phyloP scores from a whole-genome alignment of 805 yeast species.

The Saccharomycopsis fodiens region DNA sequence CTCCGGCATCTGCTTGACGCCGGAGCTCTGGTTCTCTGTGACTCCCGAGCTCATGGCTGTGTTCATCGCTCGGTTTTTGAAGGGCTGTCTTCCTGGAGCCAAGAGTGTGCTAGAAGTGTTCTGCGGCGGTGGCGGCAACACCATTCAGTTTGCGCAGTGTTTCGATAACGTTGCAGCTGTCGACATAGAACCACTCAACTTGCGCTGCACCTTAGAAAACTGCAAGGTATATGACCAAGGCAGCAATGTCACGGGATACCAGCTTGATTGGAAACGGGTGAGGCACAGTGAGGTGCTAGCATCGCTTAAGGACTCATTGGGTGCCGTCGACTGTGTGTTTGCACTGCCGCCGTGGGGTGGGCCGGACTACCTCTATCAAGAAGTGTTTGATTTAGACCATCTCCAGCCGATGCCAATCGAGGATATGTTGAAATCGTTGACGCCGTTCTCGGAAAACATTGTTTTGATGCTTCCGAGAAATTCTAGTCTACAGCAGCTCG shows the following conservation, averaged over 20 bases:
- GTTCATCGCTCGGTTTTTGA: constrained; percentile 47
- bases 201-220: constrained; percentile 62
- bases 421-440: constrained; percentile 28
- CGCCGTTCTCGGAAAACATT: constrained; percentile 30
- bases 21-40: constrained; percentile 79
- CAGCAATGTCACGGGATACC: constrained; percentile 40
- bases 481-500: constrained; percentile 44
- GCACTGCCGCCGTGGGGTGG: constrained; percentile 94
- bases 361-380: constrained; percentile 42
- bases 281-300: neutral
- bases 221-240: constrained; percentile 53
- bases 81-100: constrained; percentile 44
- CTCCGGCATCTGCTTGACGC: constrained; percentile 59
- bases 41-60: constrained; percentile 74
- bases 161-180: constrained; percentile 55
- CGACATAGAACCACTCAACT: constrained; percentile 51
- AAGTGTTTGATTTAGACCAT: constrained; percentile 39
- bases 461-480: constrained; percentile 60
- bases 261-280: constrained; percentile 39
- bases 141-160: constrained; percentile 60
- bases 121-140: constrained; percentile 86
- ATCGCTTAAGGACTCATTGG: constrained; percentile 20
- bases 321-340: constrained; percentile 43
- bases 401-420: constrained; percentile 43
- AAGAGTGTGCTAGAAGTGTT: constrained; percentile 51